Evolutionary conservation across 257 asterid genomes (phyloP).

Genomic region (Ocimum tenuiflorum): DNA sequence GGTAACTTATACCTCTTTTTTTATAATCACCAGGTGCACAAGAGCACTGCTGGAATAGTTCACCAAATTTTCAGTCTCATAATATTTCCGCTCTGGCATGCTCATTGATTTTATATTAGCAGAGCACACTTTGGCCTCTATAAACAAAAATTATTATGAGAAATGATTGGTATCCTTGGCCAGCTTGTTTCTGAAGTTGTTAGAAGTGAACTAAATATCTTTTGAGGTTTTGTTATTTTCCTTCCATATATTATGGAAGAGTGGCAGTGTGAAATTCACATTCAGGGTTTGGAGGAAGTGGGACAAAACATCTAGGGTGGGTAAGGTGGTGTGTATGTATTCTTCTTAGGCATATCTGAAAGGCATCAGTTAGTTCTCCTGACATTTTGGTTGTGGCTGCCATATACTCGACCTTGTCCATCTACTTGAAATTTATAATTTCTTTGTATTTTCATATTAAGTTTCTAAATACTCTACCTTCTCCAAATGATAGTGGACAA

Average conservation of each 20-base stretch:
- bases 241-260: background rate
- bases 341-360: background rate
- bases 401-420: background rate
- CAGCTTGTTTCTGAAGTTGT: background rate
- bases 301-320: background rate
- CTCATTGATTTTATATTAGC: background rate
- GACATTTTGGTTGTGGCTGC: constrained; percentile 10
- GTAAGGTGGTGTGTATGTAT: background rate
- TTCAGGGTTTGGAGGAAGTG: background rate
- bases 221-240: background rate
- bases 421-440: background rate
- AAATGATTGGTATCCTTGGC: background rate
- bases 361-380: constrained; percentile 3
- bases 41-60: constrained; percentile 1
- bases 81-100: background rate
- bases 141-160: background rate
- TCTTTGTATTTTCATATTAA: background rate
- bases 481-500: constrained; percentile 7
- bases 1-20: background rate
- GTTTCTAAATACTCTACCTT: background rate
- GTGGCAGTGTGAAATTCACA: background rate
- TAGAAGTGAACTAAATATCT: background rate
- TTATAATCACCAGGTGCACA: background rate
- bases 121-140: background rate
- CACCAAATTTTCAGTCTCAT: background rate